Evolutionary conservation across 305 asterid species (phyloP), one percentile per base, ranked within the genome.

Genomic region (Rubia balearica): DNA sequence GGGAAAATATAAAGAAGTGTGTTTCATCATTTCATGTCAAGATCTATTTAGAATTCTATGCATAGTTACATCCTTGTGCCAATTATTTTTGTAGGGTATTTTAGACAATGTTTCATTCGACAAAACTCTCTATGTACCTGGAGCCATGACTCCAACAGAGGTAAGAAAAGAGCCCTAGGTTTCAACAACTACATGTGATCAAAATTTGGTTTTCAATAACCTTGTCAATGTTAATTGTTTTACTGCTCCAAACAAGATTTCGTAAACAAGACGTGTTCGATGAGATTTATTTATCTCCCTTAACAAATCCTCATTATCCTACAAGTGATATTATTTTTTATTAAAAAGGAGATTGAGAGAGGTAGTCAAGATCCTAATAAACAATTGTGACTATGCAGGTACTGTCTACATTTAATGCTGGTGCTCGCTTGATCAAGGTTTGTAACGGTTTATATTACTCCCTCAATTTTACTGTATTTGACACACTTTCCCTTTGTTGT

Each of bases 81-180:
- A 30, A 8, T n/a, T n/a, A 33, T 33, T 55, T 43, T 61, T 10
- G 65, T 85, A 91, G 96, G 97, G 78, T 42, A 83, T 91, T 78
- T 77, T 86, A 19, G 84, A 81, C 68, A 83, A 85, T 70, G 89
- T 79, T 83, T 75, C 84, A 7, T 80, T 76, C 45, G 76, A 74
- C 67, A 81, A 83, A 64, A 86, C 85, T 77, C 77, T 89, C 21
- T 91, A 87, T 70, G 84, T 91, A 81, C 98, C 96, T 71, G 96
- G 98, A 21, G 96, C 81, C 49, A 87, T 86, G 92, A 91, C 98
- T 56, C 96, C 98, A 40, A 86, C 96, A 14, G 98, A 91, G 91
- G 96, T 89, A 76, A 43, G 30, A 3, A n/a, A 6, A 41, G 22
- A 22, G 12, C 41, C 51, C 61, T 45, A 8, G 56, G 57, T 46